Base-by-base conservation (phyloP, 805 yeast species). In the Metschnikowia santaceciliae region DNA sequence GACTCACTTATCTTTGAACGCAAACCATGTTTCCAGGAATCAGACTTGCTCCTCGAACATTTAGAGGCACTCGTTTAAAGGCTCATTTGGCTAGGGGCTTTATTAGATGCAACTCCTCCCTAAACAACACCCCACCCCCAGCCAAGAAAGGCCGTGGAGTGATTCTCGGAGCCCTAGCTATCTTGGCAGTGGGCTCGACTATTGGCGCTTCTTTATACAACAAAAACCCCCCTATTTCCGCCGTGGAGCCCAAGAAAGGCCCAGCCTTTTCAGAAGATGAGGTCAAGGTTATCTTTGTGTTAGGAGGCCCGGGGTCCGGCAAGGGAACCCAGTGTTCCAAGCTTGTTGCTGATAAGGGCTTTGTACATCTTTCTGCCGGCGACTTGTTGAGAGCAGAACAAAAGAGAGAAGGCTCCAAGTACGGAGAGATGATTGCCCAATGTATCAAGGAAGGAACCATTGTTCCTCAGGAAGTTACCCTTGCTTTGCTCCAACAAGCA, bases 241-340 rank as follows among this genome's bases (percentile, higher is more conserved):
- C 77, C 4, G 53, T 78, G 40, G 85, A 81, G 53, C 71, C 71
- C 15, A 55, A 32, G 38, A 46, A 42, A 15, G 48, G 41, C 14
- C 64, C 72, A 32, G 82, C 86, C 0, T 88, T 88, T 64, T 70
- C 78, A 8, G 77, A 78, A 2, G 81, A 82, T 37, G 84, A 88
- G 50, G 83, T 88, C 30, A 82, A 88, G 26, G 96, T 92, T 4
- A 78, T 91, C 26, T 92, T 89, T 67, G 97, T 92, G 17, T 80
- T 92, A 32, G 99, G 99, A 41, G 98, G 98, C 3, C 98, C 98
- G 4, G 98, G 98, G 19, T 88, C 96, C 30, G 98, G 99, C 41
- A 94, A 94, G 66, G 98, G 99, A 51, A 92, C 99, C 1, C 99
- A 92, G 70, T 89, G 97, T 74, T 86, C 84, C 32, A 88, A 82